These are phyloP conservation scores for Pisolithus albus DNA, from an alignment of 768 basidiomycete species.

Conservation along the genomic window DNA sequence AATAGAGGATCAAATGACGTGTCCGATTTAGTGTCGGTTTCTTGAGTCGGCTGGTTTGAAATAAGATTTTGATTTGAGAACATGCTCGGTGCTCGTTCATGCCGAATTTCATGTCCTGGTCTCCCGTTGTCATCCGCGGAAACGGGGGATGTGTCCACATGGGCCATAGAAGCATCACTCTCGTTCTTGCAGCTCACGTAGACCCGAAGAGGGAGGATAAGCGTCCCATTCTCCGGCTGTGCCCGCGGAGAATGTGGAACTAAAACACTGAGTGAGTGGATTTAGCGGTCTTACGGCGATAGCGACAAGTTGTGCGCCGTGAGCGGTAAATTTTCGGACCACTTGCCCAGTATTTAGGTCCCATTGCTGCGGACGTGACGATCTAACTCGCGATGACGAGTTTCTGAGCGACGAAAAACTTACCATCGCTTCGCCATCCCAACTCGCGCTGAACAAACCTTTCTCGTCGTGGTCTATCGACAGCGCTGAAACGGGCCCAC, in stretches of 20 bases:
- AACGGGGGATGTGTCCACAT: constrained; percentile 16
- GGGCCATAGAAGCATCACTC: constrained; percentile 13
- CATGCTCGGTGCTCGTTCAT: constrained; percentile 10
- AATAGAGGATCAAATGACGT: constrained; percentile 85
- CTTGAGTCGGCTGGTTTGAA: constrained; percentile 22
- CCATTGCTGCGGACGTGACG: constrained; percentile 69
- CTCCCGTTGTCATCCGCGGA: constrained; percentile 9
- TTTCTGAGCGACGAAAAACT: constrained; percentile 25
- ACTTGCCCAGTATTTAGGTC: constrained; percentile 87
- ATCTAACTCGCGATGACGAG: constrained; percentile 2
- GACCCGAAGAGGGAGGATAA: constrained; percentile 9
- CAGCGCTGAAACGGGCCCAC: constrained; percentile 80
- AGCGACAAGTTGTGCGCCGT: constrained; percentile 79
- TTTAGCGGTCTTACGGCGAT: constrained; percentile 67
- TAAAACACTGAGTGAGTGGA: constrained; percentile 29
- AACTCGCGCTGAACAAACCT: constrained; percentile 83
- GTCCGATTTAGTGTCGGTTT: constrained; percentile 67
- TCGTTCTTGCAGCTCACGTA: constrained; percentile 7
- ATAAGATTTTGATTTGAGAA: constrained; percentile 20
- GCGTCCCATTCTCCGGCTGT: constrained; percentile 14
- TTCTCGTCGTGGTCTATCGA: constrained; percentile 77
- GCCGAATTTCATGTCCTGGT: constrained; percentile 9
- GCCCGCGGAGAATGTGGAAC: constrained; percentile 22
- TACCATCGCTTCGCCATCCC: constrained; percentile 88
- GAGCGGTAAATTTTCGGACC: constrained; percentile 69